Evolutionary conservation across 441 rosid species (phyloP).

Genomic region (Syzygium syzygioides): DNA sequence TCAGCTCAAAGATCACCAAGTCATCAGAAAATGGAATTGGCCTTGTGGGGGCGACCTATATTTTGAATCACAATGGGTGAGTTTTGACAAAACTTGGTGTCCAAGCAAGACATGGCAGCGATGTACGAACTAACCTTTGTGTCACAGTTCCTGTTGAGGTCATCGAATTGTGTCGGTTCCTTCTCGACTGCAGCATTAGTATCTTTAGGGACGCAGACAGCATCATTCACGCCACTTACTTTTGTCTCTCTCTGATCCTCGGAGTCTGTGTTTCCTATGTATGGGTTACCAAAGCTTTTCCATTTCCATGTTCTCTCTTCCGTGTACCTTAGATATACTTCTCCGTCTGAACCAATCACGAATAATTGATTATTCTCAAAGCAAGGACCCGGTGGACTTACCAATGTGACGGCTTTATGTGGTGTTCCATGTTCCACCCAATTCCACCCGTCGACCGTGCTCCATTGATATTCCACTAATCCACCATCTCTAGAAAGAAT

Average conservation of each 20-base stretch:
- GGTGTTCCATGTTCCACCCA: constrained; percentile 75
- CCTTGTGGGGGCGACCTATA: constrained; percentile 59
- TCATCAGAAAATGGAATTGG: constrained; percentile 56
- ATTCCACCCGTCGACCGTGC: constrained; percentile 51
- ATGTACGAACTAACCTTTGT: constrained; percentile 29
- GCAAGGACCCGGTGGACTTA: constrained; percentile 57
- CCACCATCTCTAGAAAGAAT: constrained; percentile 58
- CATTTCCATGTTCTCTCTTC: constrained; percentile 53
- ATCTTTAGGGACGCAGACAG: constrained; percentile 28
- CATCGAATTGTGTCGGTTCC: constrained; percentile 21
- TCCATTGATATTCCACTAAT: constrained; percentile 69
- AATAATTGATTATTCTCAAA: constrained; percentile 43
- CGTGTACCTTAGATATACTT: constrained; percentile 53
- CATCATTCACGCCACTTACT: constrained; percentile 9
- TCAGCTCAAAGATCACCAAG: constrained; percentile 52
- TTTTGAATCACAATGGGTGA: not conserved
- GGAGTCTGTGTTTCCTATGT: not conserved
- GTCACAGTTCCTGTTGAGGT: constrained; percentile 30
- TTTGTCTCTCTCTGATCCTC: constrained; percentile 11
- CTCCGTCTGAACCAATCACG: constrained; percentile 58
- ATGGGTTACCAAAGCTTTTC: constrained; percentile 48
- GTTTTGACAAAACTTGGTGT: not conserved
- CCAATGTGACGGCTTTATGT: constrained; percentile 38
- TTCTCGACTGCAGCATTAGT: constrained; percentile 14
- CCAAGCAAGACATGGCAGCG: not conserved